Evolutionary conservation across 257 asterid species (phyloP).

Genomic region (Fraxinus pennsylvanica): DNA sequence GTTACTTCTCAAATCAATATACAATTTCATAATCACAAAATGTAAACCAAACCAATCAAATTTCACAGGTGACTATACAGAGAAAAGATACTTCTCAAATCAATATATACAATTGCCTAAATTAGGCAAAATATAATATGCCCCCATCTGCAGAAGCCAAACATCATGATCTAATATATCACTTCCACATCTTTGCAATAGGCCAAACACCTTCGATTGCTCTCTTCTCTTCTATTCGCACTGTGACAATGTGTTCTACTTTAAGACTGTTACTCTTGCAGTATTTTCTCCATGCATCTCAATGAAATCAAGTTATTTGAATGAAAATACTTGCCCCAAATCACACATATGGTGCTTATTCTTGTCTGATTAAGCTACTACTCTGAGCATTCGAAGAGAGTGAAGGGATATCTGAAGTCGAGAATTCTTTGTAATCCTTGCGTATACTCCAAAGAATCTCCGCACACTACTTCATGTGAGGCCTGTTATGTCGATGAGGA

Average conservation of each 20-base stretch:
- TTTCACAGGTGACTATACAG: not conserved
- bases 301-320: slow-evolving; percentile 1
- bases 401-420: slow-evolving; percentile 25
- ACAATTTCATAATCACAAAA: not conserved
- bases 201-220: slow-evolving; percentile 19
- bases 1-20: not conserved
- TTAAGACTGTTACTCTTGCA: slow-evolving; percentile 1
- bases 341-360: slow-evolving; percentile 10
- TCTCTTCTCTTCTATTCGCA: slow-evolving; percentile 6
- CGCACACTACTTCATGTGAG: slow-evolving; percentile 76
- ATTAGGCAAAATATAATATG: slow-evolving; percentile 13
- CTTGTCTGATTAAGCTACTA: slow-evolving; percentile 18
- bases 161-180: slow-evolving; percentile 18
- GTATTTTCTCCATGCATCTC: not conserved
- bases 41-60: not conserved
- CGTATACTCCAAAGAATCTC: slow-evolving; percentile 91
- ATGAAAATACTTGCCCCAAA: not conserved
- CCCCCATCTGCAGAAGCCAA: slow-evolving; percentile 14
- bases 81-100: not conserved
- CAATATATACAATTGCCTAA: slow-evolving; percentile 22
- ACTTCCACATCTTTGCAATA: slow-evolving; percentile 8
- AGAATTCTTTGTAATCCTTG: slow-evolving; percentile 63
- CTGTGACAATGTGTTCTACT: not conserved
- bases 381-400: slow-evolving; percentile 14
- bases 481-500: slow-evolving; percentile 67